phyloP scores from a whole-genome alignment of 495 filamentous ascomycete genomes.

The Penicillium flavigenum region DNA sequence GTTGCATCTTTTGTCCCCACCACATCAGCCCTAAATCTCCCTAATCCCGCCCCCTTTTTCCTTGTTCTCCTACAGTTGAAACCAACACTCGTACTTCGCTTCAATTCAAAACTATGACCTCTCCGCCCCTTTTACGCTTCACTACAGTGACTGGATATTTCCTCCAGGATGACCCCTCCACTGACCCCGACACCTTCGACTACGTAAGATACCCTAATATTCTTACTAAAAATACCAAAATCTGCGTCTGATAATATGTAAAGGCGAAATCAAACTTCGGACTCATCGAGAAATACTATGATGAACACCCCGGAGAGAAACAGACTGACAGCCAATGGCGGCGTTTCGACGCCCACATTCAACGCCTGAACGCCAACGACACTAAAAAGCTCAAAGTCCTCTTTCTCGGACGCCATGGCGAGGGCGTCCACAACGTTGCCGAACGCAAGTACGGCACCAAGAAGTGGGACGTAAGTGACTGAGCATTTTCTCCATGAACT shows the following conservation, averaged over 20 bases:
- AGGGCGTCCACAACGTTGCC: slow-evolving; percentile 70
- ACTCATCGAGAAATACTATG: slow-evolving; percentile 56
- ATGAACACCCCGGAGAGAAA: slow-evolving; percentile 36
- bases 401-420: slow-evolving; percentile 69
- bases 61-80: not conserved
- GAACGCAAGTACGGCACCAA: slow-evolving; percentile 64
- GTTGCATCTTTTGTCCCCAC: not conserved
- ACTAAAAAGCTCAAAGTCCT: slow-evolving; percentile 63
- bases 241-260: not conserved
- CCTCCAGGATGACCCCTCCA: slow-evolving; percentile 65
- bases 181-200: slow-evolving; percentile 64
- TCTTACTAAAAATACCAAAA: not conserved
- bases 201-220: slow-evolving; percentile 51
- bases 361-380: slow-evolving; percentile 48
- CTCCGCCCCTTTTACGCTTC: slow-evolving; percentile 24
- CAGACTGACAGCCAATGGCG: slow-evolving; percentile 60
- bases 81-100: not conserved
- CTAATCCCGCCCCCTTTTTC: not conserved
- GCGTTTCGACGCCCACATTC: slow-evolving; percentile 56
- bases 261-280: slow-evolving; percentile 62
- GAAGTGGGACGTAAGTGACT: slow-evolving; percentile 58
- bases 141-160: slow-evolving; percentile 66
- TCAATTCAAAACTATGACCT: slow-evolving; percentile 5
- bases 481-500: not conserved
- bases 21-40: slow-evolving; percentile 5